phyloP scores from a whole-genome alignment of 805 yeast genomes.

The Myxozyma nipponensis region DNA sequence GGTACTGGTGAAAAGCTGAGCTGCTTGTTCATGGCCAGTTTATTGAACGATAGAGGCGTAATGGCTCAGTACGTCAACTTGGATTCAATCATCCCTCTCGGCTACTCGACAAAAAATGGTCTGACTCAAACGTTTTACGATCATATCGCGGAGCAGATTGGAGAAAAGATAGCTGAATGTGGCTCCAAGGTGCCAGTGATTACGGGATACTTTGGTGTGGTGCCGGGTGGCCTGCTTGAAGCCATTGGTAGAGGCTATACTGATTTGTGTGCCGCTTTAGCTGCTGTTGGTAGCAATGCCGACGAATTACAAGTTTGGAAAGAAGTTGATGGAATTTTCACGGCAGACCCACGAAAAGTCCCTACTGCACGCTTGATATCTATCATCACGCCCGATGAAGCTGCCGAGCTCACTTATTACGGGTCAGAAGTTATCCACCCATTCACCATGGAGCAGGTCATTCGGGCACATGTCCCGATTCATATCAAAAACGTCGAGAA shows the following conservation, averaged over 20 bases:
- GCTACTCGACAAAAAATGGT: constrained; percentile 51
- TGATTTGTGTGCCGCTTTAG: constrained; percentile 93
- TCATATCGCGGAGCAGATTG: constrained; percentile 49
- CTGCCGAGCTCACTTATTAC: constrained; percentile 95
- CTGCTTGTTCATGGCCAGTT: constrained; percentile 81
- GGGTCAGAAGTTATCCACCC: constrained; percentile 99
- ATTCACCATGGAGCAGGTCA: constrained; percentile 98
- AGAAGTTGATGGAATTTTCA: constrained; percentile 97
- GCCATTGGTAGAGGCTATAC: constrained; percentile 98
- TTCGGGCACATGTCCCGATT: constrained; percentile 91
- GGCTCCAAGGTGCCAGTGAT: constrained; percentile 64
- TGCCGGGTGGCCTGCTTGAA: constrained; percentile 92
- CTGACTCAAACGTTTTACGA: constrained; percentile 64
- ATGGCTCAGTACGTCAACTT: constrained; percentile 76
- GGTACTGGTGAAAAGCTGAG: constrained; percentile 91
- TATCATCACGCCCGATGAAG: constrained; percentile 96
- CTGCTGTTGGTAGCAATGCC: constrained; percentile 89
- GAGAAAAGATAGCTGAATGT: constrained; percentile 41
- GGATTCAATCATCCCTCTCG: constrained; percentile 64
- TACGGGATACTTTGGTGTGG: constrained; percentile 91
- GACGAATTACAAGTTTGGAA: constrained; percentile 98
- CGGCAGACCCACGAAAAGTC: constrained; percentile 97
- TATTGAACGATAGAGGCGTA: constrained; percentile 78
- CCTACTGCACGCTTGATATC: constrained; percentile 78
- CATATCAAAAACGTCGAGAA: constrained; percentile 94